Evolutionary conservation across 805 yeast species (phyloP), one percentile per base, ranked within the genome.

Genomic region (Myxozyma geophila): DNA sequence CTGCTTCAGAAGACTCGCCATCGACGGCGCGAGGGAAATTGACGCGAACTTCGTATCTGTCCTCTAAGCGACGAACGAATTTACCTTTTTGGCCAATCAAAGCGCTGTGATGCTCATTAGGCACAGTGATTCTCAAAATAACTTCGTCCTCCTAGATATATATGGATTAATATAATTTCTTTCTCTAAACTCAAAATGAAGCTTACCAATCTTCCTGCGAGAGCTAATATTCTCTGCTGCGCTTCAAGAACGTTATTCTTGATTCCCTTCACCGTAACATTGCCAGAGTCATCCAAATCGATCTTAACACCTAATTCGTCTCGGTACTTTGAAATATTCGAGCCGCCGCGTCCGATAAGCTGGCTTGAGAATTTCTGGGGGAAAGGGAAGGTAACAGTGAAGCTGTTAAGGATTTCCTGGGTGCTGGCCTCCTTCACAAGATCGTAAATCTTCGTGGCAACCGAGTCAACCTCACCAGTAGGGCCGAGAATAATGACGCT

Each of bases 321-420:
- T 67, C 88, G 82, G 64, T 91, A 75, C 55, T 83, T 79, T 70
- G 84, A 83, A 73, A 95, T 78, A 73, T 86, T 85, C 49, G 90
- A 78, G 60, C 99, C 99, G 65, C 85, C 89, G 74, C 88, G 89
- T 70, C 99, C 99, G 75, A 95, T 91, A 59, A 96, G 81, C 77
- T 95, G 86, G 36, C 95, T 83, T 64, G 93, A 79, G 54, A 85
- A 83, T 57, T 81, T 78, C 1, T 85, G 76, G 66, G 97, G 96
- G 73, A 91, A 86, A 37, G 79, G 80, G 58, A 87, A 73, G 46
- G 77, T 76, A 19, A 83, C 77, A 17, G 82, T 73, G 70, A 78
- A 81, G 50, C 80, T 78, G 60, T 79, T 75, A 41, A 79, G 76
- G 47, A 81, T 81, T 63, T 80, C 82, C 70, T 79, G 78, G 70